Conservation (phyloP, 192 early-diverging fungal species). For the Coemansia erecta region DNA sequence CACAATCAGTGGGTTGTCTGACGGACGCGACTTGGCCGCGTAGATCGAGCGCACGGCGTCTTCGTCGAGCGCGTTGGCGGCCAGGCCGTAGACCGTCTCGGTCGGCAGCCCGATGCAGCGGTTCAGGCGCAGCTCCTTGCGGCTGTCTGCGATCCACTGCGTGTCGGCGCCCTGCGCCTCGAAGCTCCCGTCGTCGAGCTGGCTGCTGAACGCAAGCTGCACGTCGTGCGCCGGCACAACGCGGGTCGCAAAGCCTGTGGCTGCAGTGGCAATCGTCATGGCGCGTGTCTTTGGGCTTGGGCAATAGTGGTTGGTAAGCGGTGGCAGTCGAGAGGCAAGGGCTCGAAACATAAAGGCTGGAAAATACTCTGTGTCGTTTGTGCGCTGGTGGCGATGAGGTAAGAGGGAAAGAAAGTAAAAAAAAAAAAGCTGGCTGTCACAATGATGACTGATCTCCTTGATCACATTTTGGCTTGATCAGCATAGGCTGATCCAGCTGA, state of each 20-base stretch:
- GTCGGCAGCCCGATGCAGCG: slow-evolving; percentile 89
- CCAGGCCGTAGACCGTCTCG: slow-evolving; percentile 98
- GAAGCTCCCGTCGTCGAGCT: slow-evolving; percentile 30
- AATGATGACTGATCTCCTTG: too few relatives aligned
- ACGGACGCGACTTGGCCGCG: slow-evolving; percentile 82
- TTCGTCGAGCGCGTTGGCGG: slow-evolving; percentile 75
- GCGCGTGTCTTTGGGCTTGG: neutral
- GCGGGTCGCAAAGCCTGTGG: slow-evolving; percentile 1
- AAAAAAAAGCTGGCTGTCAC: too few relatives aligned
- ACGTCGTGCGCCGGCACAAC: slow-evolving; percentile 9
- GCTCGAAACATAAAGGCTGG: too few relatives aligned
- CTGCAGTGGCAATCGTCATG: slow-evolving; percentile 20
- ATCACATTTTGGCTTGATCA: too few relatives aligned
- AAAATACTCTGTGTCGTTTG: too few relatives aligned
- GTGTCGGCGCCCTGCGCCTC: slow-evolving; percentile 4
- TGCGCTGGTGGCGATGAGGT: too few relatives aligned
- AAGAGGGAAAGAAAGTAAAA: too few relatives aligned
- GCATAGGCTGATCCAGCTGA: too few relatives aligned
- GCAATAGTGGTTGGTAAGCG: neutral
- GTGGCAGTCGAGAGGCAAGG: neutral
- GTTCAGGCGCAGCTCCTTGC: slow-evolving; percentile 55
- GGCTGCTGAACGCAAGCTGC: slow-evolving; percentile 12
- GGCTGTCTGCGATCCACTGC: slow-evolving; percentile 54
- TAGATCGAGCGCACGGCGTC: slow-evolving; percentile 76
- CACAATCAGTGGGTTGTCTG: slow-evolving; percentile 97